phyloP scores from a whole-genome alignment of 129 eudicot genomes.

The Mikania micrantha region DNA sequence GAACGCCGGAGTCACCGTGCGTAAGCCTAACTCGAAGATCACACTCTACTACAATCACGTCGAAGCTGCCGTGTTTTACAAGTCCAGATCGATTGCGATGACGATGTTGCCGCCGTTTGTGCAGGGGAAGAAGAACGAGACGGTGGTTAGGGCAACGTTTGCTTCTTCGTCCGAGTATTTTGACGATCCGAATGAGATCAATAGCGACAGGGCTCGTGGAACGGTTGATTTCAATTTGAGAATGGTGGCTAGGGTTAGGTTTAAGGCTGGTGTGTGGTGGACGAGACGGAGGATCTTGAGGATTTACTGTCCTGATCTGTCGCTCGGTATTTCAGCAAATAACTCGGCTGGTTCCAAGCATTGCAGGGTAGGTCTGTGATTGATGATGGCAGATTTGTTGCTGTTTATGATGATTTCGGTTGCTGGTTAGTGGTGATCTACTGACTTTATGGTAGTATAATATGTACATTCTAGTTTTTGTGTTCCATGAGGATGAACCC shows the following conservation, averaged over 20 bases:
- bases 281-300: constrained; percentile 54
- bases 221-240: constrained; percentile 43
- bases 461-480: background rate
- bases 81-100: constrained; percentile 17
- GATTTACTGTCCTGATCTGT: constrained; percentile 50
- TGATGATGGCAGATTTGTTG: constrained; percentile 8
- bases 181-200: constrained; percentile 26
- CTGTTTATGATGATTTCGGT: constrained; percentile 3
- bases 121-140: constrained; percentile 55
- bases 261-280: constrained; percentile 71
- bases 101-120: constrained; percentile 54
- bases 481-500: background rate
- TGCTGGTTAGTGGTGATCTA: background rate
- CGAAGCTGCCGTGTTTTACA: constrained; percentile 41
- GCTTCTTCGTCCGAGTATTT: constrained; percentile 41
- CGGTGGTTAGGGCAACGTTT: constrained; percentile 34
- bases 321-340: constrained; percentile 25
- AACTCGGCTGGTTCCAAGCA: constrained; percentile 28
- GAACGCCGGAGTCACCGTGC: constrained; percentile 36
- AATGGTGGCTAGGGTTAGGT: constrained; percentile 57
- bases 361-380: constrained; percentile 44
- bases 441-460: background rate
- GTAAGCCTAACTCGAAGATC: constrained; percentile 76
- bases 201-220: constrained; percentile 35
- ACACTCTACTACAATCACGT: constrained; percentile 46